Percentiles rank a stretch among this genome's conserved stretches.
These are phyloP conservation scores for Podospora bellae-mahoneyi DNA, from an alignment of 495 filamentous ascomycete genomes.

Conservation along the genomic window DNA sequence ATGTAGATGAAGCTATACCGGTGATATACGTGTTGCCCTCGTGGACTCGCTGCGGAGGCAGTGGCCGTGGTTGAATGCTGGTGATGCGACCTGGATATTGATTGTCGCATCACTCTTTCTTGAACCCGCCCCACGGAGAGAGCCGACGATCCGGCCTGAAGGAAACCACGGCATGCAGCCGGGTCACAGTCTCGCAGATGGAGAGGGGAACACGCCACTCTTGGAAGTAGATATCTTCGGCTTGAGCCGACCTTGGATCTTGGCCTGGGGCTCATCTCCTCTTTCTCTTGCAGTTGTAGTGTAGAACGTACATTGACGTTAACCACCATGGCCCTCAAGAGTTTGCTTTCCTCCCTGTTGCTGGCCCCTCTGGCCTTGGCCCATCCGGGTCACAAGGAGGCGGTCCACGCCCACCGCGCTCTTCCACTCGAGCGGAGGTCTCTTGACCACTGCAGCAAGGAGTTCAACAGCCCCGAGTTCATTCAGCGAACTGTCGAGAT, in stretches of 20 bases:
- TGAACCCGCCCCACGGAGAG: not conserved
- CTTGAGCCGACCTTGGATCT: conserved; percentile 1
- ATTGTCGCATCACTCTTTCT: conserved; percentile 7
- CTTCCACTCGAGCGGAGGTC: conserved; percentile 30
- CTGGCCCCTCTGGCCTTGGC: conserved; percentile 30
- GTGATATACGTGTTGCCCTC: conserved; percentile 6
- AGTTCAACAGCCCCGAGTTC: conserved; percentile 32
- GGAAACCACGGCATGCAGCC: not conserved
- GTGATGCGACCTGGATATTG: conserved; percentile 23
- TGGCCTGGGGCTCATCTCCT: not conserved
- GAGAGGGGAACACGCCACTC: not conserved
- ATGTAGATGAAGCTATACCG: conserved; percentile 14
- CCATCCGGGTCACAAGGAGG: conserved; percentile 31
- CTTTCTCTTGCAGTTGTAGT: not conserved
- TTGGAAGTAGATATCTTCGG: conserved; percentile 5
- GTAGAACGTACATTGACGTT: conserved; percentile 1
- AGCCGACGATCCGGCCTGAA: conserved; percentile 2
- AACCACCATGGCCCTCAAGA: conserved; percentile 30
- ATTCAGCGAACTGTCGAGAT: conserved; percentile 30
- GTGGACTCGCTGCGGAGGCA: conserved; percentile 8
- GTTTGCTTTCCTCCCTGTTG: conserved; percentile 25
- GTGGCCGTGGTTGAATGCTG: conserved; percentile 18
- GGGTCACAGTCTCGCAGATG: conserved; percentile 1
- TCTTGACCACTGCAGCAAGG: conserved; percentile 32
- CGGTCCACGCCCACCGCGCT: conserved; percentile 26